Evolutionary conservation across 106 monocot species (phyloP).

Genomic region (Dendrobium catenatum): DNA sequence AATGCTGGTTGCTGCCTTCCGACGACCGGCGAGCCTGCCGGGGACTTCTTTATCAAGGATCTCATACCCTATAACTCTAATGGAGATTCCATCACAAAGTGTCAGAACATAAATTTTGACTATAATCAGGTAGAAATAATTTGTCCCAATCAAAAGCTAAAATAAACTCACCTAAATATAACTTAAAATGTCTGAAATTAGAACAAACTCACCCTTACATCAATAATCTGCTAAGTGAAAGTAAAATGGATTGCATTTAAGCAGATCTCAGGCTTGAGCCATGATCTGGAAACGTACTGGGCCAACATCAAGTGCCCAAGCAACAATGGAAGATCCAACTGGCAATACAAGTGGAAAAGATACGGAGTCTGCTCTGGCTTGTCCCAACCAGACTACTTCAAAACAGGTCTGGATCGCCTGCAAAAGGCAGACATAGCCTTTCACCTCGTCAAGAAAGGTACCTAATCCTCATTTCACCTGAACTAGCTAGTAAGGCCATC

Average conservation of each 20-base stretch:
- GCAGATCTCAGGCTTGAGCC: not conserved
- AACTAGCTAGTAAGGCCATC: too few relatives aligned
- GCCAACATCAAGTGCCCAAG: constrained; percentile 27
- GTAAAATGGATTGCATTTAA: not conserved
- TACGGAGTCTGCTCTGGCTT: constrained; percentile 22
- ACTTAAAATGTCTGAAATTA: too few relatives aligned
- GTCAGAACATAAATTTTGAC: constrained; percentile 9
- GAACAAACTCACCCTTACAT: too few relatives aligned
- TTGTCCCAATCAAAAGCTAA: too few relatives aligned
- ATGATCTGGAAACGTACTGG: constrained; percentile 13
- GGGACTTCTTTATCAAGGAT: constrained; percentile 15
- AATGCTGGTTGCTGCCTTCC: constrained; percentile 18
- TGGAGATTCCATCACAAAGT: constrained; percentile 5
- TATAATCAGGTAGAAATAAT: not conserved
- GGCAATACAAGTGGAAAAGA: constrained; percentile 21
- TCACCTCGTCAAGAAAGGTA: constrained; percentile 1
- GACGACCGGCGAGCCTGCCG: constrained; percentile 11
- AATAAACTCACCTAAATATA: too few relatives aligned
- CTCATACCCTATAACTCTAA: constrained; percentile 2
- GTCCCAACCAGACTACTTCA: constrained; percentile 9
- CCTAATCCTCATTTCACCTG: not conserved
- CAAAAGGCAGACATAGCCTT: not conserved
- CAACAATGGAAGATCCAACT: constrained; percentile 13
- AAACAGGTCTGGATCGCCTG: not conserved
- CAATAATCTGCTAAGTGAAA: too few relatives aligned